phyloP scores from a whole-genome alignment of 23 red algal species.

The Gracilaria gracilis region DNA sequence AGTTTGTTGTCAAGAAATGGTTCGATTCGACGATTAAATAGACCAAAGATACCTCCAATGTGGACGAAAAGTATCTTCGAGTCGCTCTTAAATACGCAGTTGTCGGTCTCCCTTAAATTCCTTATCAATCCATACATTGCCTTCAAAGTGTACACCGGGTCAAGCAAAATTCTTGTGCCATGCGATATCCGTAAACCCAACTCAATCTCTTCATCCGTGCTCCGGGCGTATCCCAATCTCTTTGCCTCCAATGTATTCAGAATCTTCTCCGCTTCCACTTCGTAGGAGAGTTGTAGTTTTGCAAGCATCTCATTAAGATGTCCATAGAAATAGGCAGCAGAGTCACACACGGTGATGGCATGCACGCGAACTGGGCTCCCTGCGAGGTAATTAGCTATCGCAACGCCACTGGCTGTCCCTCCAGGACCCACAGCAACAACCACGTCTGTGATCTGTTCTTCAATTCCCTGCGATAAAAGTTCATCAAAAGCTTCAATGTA shows the following conservation, averaged over 20 bases:
- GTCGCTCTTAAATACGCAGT: conserved; percentile 1
- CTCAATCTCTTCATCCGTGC: conserved; percentile 61
- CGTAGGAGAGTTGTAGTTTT: conserved; percentile 23
- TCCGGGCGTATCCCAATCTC: conserved; percentile 68
- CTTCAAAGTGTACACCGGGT: conserved; percentile 84
- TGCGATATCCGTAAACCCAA: conserved; percentile 35
- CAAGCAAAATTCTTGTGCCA: conserved; percentile 57
- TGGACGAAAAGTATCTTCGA: conserved; percentile 72
- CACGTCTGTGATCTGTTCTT: conserved; percentile 53
- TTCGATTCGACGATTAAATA: conserved; percentile 69
- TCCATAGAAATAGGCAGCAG: conserved; percentile 56
- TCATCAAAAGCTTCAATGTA: conserved; percentile 74
- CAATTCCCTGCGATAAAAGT: conserved; percentile 50
- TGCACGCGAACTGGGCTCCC: conserved; percentile 37
- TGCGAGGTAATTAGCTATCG: conserved; percentile 62
- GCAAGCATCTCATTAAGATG: conserved; percentile 72
- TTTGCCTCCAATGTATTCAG: conserved; percentile 67
- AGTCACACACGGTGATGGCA: conserved; percentile 68
- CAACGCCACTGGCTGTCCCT: conserved; percentile 81
- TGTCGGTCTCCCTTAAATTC: conserved; percentile 7
- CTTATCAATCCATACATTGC: conserved; percentile 57
- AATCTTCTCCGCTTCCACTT: conserved; percentile 37
- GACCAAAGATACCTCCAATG: conserved; percentile 76
- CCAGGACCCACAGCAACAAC: conserved; percentile 74
- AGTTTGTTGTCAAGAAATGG: conserved; percentile 52